Evolutionary conservation across 768 basidiomycete genomes (phyloP), one percentile per base, ranked within the genome.

Genomic region (Lanmaoa pseudosensibilis): DNA sequence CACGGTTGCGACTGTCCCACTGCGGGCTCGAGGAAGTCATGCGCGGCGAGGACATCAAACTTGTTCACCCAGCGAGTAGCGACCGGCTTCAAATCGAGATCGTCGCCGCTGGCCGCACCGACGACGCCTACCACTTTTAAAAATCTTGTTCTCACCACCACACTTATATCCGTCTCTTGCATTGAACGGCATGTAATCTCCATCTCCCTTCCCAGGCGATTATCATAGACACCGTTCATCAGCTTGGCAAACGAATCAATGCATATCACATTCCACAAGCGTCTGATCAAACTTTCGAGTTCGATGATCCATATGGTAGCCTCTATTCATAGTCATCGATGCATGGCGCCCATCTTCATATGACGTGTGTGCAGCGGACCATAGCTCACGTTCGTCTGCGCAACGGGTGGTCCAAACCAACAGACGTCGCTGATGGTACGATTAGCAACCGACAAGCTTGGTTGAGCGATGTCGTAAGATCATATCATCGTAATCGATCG

Each of bases 1-100:
- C 71, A 13, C 71, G 69, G 38, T 72, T 61, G 30, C 71, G 71
- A 56, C 56, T 73, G 55, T 72, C 71, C 71, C 71, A 72, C 61
- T 74, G 72, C 30, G 71, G 71, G 56, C 71, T 73, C 43, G 71
- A 66, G 12, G 71, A 72, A 1, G 54, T 27, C 55, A 30, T 34
- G 58, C 21, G 50, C 18, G 69, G 54, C 47, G 68, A 62, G 47
- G 64, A 48, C 64, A 63, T 38, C 15, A 3, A 48, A 39, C 51
- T n/a, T 7, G 50, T 9, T 8, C 25, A 36, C 50, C 27, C 41
- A 56, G 25, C 33, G 32, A 37, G 16, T 16, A 21, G n/a, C n/a
- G 27, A 30, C 46, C 21, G 11, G 32, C 19, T 33, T 19, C 38
- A 46, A n/a, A n/a, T n/a, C n/a, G 19, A 25, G 62, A 66, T 53